Percentiles rank a stretch among this genome's conserved stretches.
phyloP scores from a whole-genome alignment of 2,329 filamentous ascomycete species.

The Xylaria sp. region DNA sequence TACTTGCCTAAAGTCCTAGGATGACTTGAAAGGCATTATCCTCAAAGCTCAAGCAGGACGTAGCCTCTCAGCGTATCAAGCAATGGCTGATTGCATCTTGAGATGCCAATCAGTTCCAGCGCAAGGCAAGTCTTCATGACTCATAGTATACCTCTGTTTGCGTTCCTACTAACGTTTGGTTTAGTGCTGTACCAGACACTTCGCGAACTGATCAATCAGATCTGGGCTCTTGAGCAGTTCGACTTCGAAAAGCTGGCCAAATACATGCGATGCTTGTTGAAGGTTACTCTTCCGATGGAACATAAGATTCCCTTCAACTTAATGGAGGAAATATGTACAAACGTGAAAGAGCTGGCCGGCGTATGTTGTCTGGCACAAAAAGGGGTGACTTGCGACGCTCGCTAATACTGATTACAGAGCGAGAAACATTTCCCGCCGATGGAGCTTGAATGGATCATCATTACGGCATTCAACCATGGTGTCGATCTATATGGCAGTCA shows the following conservation, averaged over 20 bases:
- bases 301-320: conserved; percentile 53
- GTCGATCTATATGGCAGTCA: conserved; percentile 58
- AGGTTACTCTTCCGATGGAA: conserved; percentile 55
- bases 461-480: conserved; percentile 63
- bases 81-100: conserved; percentile 62
- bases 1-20: conserved; percentile 61
- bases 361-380: conserved; percentile 33
- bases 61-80: conserved; percentile 48
- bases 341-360: conserved; percentile 46
- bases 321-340: conserved; percentile 55
- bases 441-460: conserved; percentile 73
- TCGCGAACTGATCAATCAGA: conserved; percentile 64
- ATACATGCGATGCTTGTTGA: conserved; percentile 75
- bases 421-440: conserved; percentile 52
- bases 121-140: conserved; percentile 37
- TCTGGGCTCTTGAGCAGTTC: conserved; percentile 53
- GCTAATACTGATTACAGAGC: conserved; percentile 28
- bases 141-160: background rate
- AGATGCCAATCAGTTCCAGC: conserved; percentile 45
- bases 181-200: conserved; percentile 50
- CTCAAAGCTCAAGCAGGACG: conserved; percentile 42
- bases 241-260: conserved; percentile 59
- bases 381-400: too few species aligned
- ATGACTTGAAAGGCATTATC: conserved; percentile 58
- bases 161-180: conserved; percentile 3